Evolutionary conservation across 371 early-diverging fungal species (phyloP).

Genomic region (Batkoa obscura): DNA sequence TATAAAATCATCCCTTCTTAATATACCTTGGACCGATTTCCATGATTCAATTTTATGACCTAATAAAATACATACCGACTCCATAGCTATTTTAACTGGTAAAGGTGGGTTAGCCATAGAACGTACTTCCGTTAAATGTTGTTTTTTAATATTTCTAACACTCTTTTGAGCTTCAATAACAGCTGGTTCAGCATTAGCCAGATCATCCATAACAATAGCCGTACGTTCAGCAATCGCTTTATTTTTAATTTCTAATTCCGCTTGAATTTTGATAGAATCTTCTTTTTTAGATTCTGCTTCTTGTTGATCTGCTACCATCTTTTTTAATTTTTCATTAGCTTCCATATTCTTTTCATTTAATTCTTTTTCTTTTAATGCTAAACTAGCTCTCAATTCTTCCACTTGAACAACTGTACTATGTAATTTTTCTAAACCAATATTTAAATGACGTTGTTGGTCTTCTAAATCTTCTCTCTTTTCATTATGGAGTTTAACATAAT

Average conservation of each 20-base stretch:
- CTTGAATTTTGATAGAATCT: conserved; percentile 59
- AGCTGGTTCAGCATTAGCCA: conserved; percentile 92
- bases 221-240: conserved; percentile 64
- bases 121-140: conserved; percentile 93
- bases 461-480: conserved; percentile 90
- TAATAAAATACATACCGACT: conserved; percentile 87
- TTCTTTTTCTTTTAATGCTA: conserved; percentile 73
- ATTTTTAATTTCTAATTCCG: conserved; percentile 56
- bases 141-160: conserved; percentile 81
- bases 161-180: conserved; percentile 92
- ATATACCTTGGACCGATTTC: conserved; percentile 74
- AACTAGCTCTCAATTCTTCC: conserved; percentile 72
- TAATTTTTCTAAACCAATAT: conserved; percentile 91
- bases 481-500: conserved; percentile 73
- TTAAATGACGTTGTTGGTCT: conserved; percentile 95
- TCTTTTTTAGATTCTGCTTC: conserved; percentile 85
- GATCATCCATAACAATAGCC: conserved; percentile 63
- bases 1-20: conserved; percentile 96
- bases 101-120: conserved; percentile 95
- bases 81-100: conserved; percentile 93
- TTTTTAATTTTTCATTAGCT: conserved; percentile 89
- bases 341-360: conserved; percentile 73
- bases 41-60: conserved; percentile 71
- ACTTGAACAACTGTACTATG: conserved; percentile 92
- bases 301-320: conserved; percentile 91